A percentile compares a stretch with the other conserved stretches of the same genome.
phyloP scores from a whole-genome alignment of 305 asterid species.

The Andrographis paniculata region DNA sequence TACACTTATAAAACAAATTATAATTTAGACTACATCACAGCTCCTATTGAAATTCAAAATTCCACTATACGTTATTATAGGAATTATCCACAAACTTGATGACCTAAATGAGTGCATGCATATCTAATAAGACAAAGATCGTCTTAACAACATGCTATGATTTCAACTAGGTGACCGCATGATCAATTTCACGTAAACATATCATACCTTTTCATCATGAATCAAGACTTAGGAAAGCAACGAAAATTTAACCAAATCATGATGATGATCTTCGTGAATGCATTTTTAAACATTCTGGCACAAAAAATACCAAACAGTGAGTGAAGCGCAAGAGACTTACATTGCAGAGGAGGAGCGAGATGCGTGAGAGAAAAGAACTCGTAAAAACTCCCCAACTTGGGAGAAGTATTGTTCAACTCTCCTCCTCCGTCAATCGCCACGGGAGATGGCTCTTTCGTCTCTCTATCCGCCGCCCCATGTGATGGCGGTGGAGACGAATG shows the following conservation, averaged over 20 bases:
- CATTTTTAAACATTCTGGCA: not conserved
- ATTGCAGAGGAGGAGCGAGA: slow-evolving; percentile 92
- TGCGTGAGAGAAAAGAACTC: slow-evolving; percentile 96
- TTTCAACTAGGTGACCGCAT: not conserved
- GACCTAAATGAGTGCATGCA: not conserved
- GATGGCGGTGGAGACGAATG: slow-evolving; percentile 52
- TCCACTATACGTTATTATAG: not conserved
- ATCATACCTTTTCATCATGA: not conserved
- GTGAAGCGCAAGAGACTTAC: slow-evolving; percentile 26
- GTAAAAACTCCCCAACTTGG: slow-evolving; percentile 87
- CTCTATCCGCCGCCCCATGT: slow-evolving; percentile 20
- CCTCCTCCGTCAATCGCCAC: slow-evolving; percentile 58
- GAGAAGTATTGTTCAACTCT: slow-evolving; percentile 78
- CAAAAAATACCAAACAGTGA: not conserved
- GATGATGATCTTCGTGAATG: too few species aligned
- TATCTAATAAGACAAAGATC: not conserved
- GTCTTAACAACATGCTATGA: not conserved
- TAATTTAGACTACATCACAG: not conserved
- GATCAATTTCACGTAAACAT: not conserved
- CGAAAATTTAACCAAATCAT: too few species aligned
- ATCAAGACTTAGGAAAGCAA: too few species aligned
- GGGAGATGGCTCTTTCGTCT: slow-evolving; percentile 31
- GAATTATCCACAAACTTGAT: not conserved
- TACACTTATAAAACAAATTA: not conserved
- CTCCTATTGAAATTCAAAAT: not conserved